A percentile compares a stretch with the other conserved stretches of the same genome.
phyloP scores from a whole-genome alignment of 352 stramenopile species.

The Globisporangium iwayamae region DNA sequence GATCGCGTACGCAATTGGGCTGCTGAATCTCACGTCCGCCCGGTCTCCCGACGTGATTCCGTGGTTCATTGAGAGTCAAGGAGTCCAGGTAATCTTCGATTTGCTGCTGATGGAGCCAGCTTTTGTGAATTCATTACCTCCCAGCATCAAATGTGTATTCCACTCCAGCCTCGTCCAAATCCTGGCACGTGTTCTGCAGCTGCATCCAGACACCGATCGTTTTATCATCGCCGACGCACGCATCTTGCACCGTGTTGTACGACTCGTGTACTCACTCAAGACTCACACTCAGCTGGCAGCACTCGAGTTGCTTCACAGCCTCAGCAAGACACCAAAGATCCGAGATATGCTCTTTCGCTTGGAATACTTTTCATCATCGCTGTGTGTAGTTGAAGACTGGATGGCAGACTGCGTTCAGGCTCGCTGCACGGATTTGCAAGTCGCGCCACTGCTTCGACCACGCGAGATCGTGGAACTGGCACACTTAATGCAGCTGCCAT shows the following conservation, averaged over 20 bases:
- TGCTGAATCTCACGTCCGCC: constrained; percentile 1
- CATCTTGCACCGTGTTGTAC: constrained; percentile 23
- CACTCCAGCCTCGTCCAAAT: not conserved
- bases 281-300: constrained; percentile 21
- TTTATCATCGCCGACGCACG: constrained; percentile 16
- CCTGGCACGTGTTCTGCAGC: not conserved
- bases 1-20: constrained; percentile 8
- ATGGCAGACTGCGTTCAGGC: constrained; percentile 5
- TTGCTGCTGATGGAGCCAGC: constrained; percentile 3
- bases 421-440: not conserved
- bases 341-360: constrained; percentile 13
- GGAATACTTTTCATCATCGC: constrained; percentile 10
- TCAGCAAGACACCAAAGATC: constrained; percentile 9
- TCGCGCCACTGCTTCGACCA: constrained; percentile 17
- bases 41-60: not conserved
- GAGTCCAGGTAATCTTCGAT: constrained; percentile 9
- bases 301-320: constrained; percentile 21
- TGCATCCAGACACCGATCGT: not conserved
- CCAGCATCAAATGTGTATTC: not conserved
- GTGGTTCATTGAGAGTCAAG: constrained; percentile 8
- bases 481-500: constrained; percentile 24
- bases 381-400: not conserved
- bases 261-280: constrained; percentile 21
- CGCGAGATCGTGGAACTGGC: constrained; percentile 18
- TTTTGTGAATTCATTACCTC: not conserved